Evolutionary conservation across 148 eudicot species (phyloP), one percentile per base, ranked within the genome.

Genomic region (Cornus suecica): DNA sequence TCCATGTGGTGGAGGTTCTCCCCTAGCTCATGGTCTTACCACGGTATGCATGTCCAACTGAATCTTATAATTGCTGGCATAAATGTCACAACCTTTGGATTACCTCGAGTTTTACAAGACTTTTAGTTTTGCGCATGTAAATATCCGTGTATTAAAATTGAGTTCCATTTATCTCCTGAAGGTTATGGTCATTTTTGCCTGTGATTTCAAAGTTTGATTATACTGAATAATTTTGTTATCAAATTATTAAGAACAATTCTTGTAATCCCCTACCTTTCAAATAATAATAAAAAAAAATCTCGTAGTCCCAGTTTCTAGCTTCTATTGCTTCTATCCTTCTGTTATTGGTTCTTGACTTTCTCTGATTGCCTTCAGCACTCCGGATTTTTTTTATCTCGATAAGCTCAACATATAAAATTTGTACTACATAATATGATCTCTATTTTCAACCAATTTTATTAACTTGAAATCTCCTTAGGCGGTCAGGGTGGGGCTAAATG

Each of bases 1-100:
- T 83, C 99, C 99, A 54, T 94, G 99, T 82, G 99, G 99, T 71
- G 99, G 99, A 70, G 99, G 99, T 76, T 94, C 99, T 71, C 99
- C 99, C 69, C 84, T 94, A 26, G 99, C 99, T 84, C 99, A 94
- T 81, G 99, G 99, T 69, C 97, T 94, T 83, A 92, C 99, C 54
- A 94, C 91, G 88, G 99, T 94, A 82, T 75, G 88, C 74, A 41
- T 71, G 22, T 54, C 68, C 20, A 61, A 32, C 25, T 29, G 45
- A 18, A 18, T 45, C 70, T 54, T 16, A 25, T 63, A n/a, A 15
- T 27, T 37, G 58, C 63, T 74, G 30, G 28, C 71, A 23, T 27
- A 42, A 37, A 72, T 32, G 31, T 29, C 31, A 73, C 22, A 24
- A 8, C 30, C 62, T 7, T 42, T 25, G n/a, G 29, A 42, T 63